Conservation (phyloP, 495 filamentous ascomycete genomes). For the Hypoxylon perforatum region DNA sequence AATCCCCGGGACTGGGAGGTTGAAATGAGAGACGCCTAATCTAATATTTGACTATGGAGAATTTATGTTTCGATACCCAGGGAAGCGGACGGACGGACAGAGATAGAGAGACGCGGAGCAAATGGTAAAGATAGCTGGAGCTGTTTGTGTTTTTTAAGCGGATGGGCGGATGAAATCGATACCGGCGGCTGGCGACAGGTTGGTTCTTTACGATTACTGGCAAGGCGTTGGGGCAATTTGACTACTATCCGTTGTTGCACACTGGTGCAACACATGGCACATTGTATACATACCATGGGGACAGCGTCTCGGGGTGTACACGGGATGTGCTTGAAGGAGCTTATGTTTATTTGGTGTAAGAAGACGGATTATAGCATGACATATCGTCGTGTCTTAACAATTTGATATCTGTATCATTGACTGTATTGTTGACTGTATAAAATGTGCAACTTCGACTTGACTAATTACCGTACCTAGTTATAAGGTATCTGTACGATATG, state of each 20-base stretch:
- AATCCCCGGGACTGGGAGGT: conserved; percentile 35
- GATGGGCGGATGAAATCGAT: neutral
- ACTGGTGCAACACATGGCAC: neutral
- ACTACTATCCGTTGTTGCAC: neutral
- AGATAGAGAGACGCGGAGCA: neutral
- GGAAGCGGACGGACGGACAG: conserved; percentile 4
- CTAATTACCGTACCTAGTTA: neutral
- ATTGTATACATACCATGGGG: neutral
- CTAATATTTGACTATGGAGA: neutral
- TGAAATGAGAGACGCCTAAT: conserved; percentile 45
- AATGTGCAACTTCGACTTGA: neutral
- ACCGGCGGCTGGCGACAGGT: neutral
- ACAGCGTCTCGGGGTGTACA: neutral
- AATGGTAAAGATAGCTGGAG: neutral
- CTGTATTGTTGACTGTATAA: too few species aligned
- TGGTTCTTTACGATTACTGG: neutral
- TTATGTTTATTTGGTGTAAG: neutral
- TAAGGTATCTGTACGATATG: too few species aligned
- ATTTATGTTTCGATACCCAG: neutral
- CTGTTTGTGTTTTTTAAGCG: neutral
- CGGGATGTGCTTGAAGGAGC: neutral
- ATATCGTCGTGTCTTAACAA: neutral
- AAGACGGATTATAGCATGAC: conserved; percentile 7
- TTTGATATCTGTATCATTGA: neutral
- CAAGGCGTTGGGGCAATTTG: neutral